Evolutionary conservation across 805 yeast genomes (phyloP).

Genomic region (Barnettozyma sucrosica): DNA sequence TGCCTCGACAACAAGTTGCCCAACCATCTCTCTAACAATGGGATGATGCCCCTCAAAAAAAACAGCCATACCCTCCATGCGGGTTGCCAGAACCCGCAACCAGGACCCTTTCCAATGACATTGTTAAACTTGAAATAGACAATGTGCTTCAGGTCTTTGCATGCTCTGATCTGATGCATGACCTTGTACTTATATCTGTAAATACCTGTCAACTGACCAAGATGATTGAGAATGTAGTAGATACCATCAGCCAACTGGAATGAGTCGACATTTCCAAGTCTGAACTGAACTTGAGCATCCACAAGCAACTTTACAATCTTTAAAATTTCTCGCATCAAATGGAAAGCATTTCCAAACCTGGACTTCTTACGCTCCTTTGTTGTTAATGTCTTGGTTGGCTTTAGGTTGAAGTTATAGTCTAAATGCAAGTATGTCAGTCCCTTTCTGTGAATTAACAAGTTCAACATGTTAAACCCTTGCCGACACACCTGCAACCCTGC

Average conservation of each 20-base stretch:
- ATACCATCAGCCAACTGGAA: slow-evolving; percentile 94
- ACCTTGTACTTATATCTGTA: slow-evolving; percentile 95
- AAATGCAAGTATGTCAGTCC: slow-evolving; percentile 90
- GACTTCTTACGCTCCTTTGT: slow-evolving; percentile 96
- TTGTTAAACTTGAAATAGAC: slow-evolving; percentile 80
- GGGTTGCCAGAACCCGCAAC: slow-evolving; percentile 99
- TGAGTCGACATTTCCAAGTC: slow-evolving; percentile 88
- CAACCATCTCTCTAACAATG: slow-evolving; percentile 89
- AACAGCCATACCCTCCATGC: slow-evolving; percentile 97
- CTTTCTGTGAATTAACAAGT: slow-evolving; percentile 79
- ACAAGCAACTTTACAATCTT: slow-evolving; percentile 81
- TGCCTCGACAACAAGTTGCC: slow-evolving; percentile 88
- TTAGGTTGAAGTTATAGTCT: slow-evolving; percentile 91
- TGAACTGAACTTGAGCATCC: slow-evolving; percentile 87
- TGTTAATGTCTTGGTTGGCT: slow-evolving; percentile 93
- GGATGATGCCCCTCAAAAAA: slow-evolving; percentile 86
- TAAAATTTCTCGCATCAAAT: slow-evolving; percentile 82
- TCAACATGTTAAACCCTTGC: slow-evolving; percentile 93
- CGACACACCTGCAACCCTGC: slow-evolving; percentile 92
- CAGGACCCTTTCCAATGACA: slow-evolving; percentile 95
- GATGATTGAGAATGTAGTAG: slow-evolving; percentile 82
- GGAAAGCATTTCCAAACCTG: slow-evolving; percentile 94
- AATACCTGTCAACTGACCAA: slow-evolving; percentile 94
- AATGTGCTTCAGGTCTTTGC: slow-evolving; percentile 91
- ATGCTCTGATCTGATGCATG: slow-evolving; percentile 95